Base-by-base conservation (phyloP, 2,329 filamentous ascomycete genomes). In the Penicillium sp. region DNA sequence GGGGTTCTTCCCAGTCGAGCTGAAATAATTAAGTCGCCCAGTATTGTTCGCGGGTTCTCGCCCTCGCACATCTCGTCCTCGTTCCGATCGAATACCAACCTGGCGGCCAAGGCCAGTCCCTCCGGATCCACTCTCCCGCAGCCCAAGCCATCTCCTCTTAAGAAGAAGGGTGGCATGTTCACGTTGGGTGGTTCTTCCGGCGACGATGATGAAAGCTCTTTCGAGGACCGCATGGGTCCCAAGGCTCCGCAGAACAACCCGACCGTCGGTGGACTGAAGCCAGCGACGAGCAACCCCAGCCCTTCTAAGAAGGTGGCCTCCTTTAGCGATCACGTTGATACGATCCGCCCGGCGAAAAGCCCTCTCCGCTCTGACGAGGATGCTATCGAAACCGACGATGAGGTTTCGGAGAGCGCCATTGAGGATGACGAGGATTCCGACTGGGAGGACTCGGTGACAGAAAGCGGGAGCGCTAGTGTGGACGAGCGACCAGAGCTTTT, bases 11-110 rank as follows among this genome's bases (percentile, higher is more conserved):
- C 76, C 1, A 67, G 74, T 5, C 70, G 74, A 6, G 64, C 75
- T 2, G 85, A 86, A 52, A 76, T 87, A 63, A 83, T 84, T 67
- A 81, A 76, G 49, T 79, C 83, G 14, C 84, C 87, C 61, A 93
- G 88, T 63, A 85, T 96, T 59, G 88, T 96, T 54, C 90, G 91
- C 64, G 93, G 93, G 59, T 96, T 97, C 77, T 91, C 90, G 5
- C 91, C 90, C 1, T 88, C 90, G 28, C 86, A 89, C 61, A 82
- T 89, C 43, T 88, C 87, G 10, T 89, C 87, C 1, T 90, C 88
- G 0, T 86, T 87, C 69, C 84, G 88, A 65, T 89, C 80, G 63
- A 85, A 81, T 69, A 86, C 77, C 62, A 83, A 84, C 65, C 78
- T 89, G 34, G 76, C 79, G 12, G 71, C 78, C 45, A 81, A 83